Evolutionary conservation across 2,329 filamentous ascomycete genomes (phyloP), one percentile per base, ranked within the genome.

Genomic region (Septoria petroselini): DNA sequence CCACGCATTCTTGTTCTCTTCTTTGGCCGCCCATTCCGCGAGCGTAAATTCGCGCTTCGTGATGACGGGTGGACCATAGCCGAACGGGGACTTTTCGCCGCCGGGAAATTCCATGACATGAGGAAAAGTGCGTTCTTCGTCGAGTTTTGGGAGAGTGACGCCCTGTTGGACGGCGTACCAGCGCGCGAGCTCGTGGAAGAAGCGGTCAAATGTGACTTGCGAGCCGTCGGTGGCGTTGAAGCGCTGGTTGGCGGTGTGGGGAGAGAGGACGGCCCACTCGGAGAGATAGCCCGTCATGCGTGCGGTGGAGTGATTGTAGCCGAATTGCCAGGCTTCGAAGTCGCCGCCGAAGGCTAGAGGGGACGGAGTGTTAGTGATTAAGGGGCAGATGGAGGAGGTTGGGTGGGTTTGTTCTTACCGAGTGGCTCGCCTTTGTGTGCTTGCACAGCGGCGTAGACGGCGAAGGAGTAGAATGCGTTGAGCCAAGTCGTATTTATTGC

Each of bases 201-300:
- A 40, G 7, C 17, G 37, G 8, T 71, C 71, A 71, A 71, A 76
- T 1, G 70, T 71, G 21, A 76, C 72, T 0, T 64, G 59, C 12
- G 64, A 65, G 3, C 68, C 71, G 39, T 79, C 74, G 17, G 62
- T 60, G 0, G 70, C 70, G 49, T 78, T 78, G 62, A 78, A 77
- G 2, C 64, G 68, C 58, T 78, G 58, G 45, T 75, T 70, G 41
- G 57, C 61, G 3, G 70, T 67, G 1, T 71, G 66, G 1, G 56
- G 55, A 0, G 67, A 64, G 25, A 78, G 56, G 0, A 71, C 72
- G 0, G 70, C 70, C 74, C 74, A 79, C 58, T 76, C 74, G 7
- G 65, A 67, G 18, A 78, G 66, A 49, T 74, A 74, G 0, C 66
- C 72, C 35, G 74, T 78, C 59, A 78, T 53, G 57, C 66, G 64